Base-by-base conservation (phyloP, 768 basidiomycete genomes). In the Pholiota molesta region DNA sequence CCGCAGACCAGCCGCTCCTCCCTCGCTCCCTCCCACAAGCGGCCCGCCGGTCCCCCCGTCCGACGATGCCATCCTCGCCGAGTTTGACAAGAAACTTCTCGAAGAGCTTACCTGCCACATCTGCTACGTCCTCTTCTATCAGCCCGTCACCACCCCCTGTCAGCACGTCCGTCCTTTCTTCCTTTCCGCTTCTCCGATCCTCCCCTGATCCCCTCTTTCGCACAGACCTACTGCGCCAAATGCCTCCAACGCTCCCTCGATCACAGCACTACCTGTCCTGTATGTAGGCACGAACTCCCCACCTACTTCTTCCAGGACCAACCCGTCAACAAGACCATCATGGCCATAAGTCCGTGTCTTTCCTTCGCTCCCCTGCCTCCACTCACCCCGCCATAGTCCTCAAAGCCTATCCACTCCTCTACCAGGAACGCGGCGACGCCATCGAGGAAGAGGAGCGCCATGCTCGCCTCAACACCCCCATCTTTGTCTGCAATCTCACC, bases 191-290 rank as follows among this genome's bases (percentile, higher is more conserved):
- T 66, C 59, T 17, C 59, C 57, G 45, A 53, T 57, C 57, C 65
- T 53, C 59, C 16, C 62, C 66, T 62, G 23, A 66, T 62, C 61
- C 29, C 33, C 51, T 64, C 65, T 60, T 59, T 6, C 35, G 21
- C 53, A 9, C 68, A 96, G 93, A 95, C 95, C 0, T 99, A 95
- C 76, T 99, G 97, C 72, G 79, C 86, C 8, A 87, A 85, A 68
- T 99, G 97, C 75, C 84, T 99, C 29, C 90, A 94, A 62, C 88
- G 97, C 39, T 89, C 94, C 3, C 83, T 97, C 63, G 97, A 99
- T 74, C 94, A 98, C 75, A 88, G 83, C 63, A 71, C 78, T 42
- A 74, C 84, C 10, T 99, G 97, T 74, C 97, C 97, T 2, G 77
- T 97, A 16, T 99, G 97, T 75, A 86, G 97, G 53, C 80, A 89